Evolutionary conservation across 768 basidiomycete genomes (phyloP).

Genomic region (Termitomyces sp.): DNA sequence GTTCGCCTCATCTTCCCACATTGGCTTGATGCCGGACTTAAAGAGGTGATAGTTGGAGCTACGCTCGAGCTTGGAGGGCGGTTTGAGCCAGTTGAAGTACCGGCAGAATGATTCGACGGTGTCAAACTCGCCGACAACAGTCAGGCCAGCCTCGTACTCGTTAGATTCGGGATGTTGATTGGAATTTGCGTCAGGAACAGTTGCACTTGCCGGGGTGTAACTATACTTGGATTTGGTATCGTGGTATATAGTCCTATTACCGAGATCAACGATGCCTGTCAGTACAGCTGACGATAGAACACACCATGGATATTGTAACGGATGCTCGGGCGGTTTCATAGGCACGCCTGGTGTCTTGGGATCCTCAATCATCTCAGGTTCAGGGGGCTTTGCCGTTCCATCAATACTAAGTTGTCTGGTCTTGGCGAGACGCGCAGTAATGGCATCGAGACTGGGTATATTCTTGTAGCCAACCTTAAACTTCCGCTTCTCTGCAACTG

Average conservation of each 20-base stretch:
- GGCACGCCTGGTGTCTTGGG: conserved; percentile 74
- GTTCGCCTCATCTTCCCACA: conserved; percentile 97
- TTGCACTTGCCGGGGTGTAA: conserved; percentile 41
- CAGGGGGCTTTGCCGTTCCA: conserved; percentile 66
- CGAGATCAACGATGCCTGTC: background rate
- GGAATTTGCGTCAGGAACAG: conserved; percentile 23
- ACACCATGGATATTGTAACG: conserved; percentile 79
- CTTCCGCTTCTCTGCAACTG: conserved; percentile 23
- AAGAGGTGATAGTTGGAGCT: conserved; percentile 96
- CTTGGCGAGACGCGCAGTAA: conserved; percentile 75
- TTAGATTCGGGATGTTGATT: conserved; percentile 53
- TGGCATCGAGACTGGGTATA: conserved; percentile 80
- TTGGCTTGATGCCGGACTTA: conserved; percentile 90
- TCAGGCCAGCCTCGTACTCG: conserved; percentile 83
- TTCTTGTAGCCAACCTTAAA: conserved; percentile 77
- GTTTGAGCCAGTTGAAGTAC: conserved; percentile 92
- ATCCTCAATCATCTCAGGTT: conserved; percentile 75
- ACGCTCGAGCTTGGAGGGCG: conserved; percentile 81
- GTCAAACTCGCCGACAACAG: conserved; percentile 83
- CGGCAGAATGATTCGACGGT: conserved; percentile 90
- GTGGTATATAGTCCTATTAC: conserved; percentile 79
- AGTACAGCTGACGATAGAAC: conserved; percentile 17
- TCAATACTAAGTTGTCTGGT: conserved; percentile 59
- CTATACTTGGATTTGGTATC: conserved; percentile 77
- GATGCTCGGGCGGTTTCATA: conserved; percentile 75